Evolutionary conservation across 371 early-diverging fungal species (phyloP).

Genomic region (Coemansia sp.): DNA sequence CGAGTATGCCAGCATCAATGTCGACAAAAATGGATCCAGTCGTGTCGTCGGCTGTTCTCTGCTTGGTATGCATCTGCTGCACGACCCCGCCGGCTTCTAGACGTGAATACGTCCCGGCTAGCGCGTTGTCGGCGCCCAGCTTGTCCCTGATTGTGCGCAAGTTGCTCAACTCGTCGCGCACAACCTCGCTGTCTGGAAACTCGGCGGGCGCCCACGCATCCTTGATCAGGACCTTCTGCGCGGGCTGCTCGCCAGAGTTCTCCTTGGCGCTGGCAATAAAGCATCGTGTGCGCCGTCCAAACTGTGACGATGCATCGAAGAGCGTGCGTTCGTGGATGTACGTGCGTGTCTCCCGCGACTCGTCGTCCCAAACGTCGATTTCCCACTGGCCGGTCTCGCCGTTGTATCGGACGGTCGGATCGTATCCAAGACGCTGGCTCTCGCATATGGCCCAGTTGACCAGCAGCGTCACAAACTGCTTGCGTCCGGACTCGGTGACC

Average conservation of each 20-base stretch:
- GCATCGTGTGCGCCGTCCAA: too few relatives aligned
- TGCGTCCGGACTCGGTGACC: background rate
- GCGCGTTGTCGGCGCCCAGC: too few relatives aligned
- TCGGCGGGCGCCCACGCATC: too few relatives aligned
- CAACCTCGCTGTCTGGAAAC: too few relatives aligned
- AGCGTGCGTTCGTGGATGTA: too few relatives aligned
- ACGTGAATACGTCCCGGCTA: background rate
- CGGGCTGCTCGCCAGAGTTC: too few relatives aligned
- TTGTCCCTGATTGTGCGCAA: too few relatives aligned
- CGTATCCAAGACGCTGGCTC: constrained; percentile 9
- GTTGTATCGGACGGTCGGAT: constrained; percentile 2
- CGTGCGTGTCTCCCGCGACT: too few relatives aligned
- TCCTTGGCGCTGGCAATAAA: too few relatives aligned
- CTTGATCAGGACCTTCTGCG: too few relatives aligned
- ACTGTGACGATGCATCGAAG: too few relatives aligned
- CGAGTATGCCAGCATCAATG: background rate
- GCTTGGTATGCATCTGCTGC: background rate
- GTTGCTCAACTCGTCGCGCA: too few relatives aligned
- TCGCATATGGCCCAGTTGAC: constrained; percentile 8
- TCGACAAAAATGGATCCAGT: background rate
- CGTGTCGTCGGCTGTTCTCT: background rate
- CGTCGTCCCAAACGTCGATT: constrained; percentile 4
- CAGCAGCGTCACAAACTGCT: constrained; percentile 9
- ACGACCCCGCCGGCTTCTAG: constrained; percentile 5
- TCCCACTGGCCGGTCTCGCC: background rate